Conservation (phyloP, 345 rosid genomes). For the Combretum micranthum region DNA sequence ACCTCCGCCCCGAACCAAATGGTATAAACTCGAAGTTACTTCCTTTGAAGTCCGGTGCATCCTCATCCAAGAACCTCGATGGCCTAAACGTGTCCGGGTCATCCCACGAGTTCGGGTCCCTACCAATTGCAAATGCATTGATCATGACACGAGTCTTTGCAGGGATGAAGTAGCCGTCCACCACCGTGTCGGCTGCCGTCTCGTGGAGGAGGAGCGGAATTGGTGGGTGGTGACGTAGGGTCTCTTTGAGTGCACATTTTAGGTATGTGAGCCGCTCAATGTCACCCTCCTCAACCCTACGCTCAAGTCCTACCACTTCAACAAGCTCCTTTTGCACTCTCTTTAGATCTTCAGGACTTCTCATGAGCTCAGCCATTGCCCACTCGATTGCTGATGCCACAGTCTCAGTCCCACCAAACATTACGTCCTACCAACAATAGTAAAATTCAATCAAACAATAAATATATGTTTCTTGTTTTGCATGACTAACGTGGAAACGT, state of each 20-base stretch:
- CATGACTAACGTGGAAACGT: too few relatives aligned
- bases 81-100: constrained; percentile 69
- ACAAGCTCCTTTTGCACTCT: constrained; percentile 64
- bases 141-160: constrained; percentile 62
- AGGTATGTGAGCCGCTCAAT: constrained; percentile 56
- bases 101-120: constrained; percentile 68
- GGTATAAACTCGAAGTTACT: constrained; percentile 78
- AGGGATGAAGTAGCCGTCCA: constrained; percentile 60
- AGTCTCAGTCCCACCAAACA: constrained; percentile 98
- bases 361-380: constrained; percentile 77
- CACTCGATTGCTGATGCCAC: constrained; percentile 95
- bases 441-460: neutral
- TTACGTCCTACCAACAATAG: constrained; percentile 53
- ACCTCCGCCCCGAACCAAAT: constrained; percentile 85
- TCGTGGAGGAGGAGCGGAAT: constrained; percentile 93
- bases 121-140: constrained; percentile 70
- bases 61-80: constrained; percentile 55
- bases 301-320: constrained; percentile 71
- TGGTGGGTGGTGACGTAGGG: constrained; percentile 87
- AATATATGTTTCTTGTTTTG: too few relatives aligned
- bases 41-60: constrained; percentile 72
- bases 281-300: constrained; percentile 65
- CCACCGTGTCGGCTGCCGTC: constrained; percentile 54
- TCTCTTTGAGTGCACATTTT: constrained; percentile 65
- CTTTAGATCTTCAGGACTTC: constrained; percentile 52